Base-by-base conservation (phyloP, 2,329 filamentous ascomycete species). In the Epichloe coenophiala region DNA sequence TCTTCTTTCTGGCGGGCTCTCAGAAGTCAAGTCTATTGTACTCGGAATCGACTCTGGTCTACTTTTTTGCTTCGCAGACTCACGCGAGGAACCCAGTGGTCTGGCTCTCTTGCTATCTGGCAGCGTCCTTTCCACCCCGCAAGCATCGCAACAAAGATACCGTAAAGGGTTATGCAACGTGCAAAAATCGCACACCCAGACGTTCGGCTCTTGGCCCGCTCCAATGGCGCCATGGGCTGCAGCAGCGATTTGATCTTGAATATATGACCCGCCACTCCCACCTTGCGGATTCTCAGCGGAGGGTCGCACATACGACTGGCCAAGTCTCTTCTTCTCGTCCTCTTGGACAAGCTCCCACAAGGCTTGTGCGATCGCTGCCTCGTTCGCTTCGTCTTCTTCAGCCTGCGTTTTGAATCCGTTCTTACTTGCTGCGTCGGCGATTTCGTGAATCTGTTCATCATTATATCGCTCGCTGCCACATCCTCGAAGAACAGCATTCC, bases 331-430 rank as follows among this genome's bases (percentile, higher is more conserved):
- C 54, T 65, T 68, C 54, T 85, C 78, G 54, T 95, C 57, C 62
- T 95, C 82, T 61, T 94, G 85, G 23, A 93, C 84, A 17, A 95
- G 72, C 60, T 96, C 90, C 71, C 87, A 89, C 35, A 94, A 72
- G 0, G 89, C 89, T 60, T 90, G 81, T 49, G 88, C 81, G 54
- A 95, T 95, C 5, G 90, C 90, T 23, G 79, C 75, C 51, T 95
- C 88, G 59, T 95, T 94, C 3, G 88, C 90, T 58, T 89, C 84
- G 50, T 95, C 88, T 63, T 94, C 86, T 57, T 94, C 88, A 0
- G 88, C 88, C 60, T 86, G 79, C 0, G 89, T 96, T 53, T 77
- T 78, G 69, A 94, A 91, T 0, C 88, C 87, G 56, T 84, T 84
- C 51, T 73, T 73, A 5, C 80, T 80, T 38, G 83, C 84, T 52